These are phyloP conservation scores for Globisporangium yorkense DNA, from an alignment of 352 stramenopile species.

Conservation along the genomic window DNA sequence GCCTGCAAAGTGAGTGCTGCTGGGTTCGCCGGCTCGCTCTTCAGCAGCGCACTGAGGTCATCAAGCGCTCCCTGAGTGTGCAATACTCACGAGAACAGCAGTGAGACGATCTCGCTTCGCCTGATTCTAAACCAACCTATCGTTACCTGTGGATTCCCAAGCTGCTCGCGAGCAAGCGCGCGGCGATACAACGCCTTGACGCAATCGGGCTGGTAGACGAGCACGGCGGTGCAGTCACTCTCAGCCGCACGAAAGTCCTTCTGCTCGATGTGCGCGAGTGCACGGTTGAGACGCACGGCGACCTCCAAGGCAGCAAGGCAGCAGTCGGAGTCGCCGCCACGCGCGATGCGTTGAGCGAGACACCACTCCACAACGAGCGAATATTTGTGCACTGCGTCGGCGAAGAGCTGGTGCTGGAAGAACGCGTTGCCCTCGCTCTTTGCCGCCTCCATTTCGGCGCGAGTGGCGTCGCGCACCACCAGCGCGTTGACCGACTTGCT, in stretches of 20 bases:
- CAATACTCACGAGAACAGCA: neutral
- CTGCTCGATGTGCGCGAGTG: conserved; percentile 46
- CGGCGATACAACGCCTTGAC: conserved; percentile 90
- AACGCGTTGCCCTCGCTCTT: conserved; percentile 57
- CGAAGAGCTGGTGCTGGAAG: conserved; percentile 41
- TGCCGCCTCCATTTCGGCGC: conserved; percentile 23
- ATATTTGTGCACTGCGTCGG: conserved; percentile 47
- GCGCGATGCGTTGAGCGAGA: neutral
- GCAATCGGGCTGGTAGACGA: conserved; percentile 58
- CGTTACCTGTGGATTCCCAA: conserved; percentile 54
- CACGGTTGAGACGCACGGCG: conserved; percentile 61
- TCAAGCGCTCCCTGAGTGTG: conserved; percentile 23
- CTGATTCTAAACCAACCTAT: neutral
- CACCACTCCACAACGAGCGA: conserved; percentile 22
- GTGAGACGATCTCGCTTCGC: neutral
- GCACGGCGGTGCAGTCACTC: conserved; percentile 64
- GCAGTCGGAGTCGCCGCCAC: neutral
- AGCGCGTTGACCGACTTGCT: conserved; percentile 12
- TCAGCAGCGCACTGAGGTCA: conserved; percentile 22
- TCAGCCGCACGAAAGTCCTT: conserved; percentile 21
- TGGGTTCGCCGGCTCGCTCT: conserved; percentile 39
- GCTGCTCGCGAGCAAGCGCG: conserved; percentile 59
- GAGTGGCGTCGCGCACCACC: conserved; percentile 12
- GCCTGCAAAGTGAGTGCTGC: conserved; percentile 6
- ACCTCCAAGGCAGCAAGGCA: conserved; percentile 24